These are phyloP conservation scores for Debaryomycetaceae sp. DNA, from an alignment of 1,139 yeast genomes.

Conservation along the genomic window DNA sequence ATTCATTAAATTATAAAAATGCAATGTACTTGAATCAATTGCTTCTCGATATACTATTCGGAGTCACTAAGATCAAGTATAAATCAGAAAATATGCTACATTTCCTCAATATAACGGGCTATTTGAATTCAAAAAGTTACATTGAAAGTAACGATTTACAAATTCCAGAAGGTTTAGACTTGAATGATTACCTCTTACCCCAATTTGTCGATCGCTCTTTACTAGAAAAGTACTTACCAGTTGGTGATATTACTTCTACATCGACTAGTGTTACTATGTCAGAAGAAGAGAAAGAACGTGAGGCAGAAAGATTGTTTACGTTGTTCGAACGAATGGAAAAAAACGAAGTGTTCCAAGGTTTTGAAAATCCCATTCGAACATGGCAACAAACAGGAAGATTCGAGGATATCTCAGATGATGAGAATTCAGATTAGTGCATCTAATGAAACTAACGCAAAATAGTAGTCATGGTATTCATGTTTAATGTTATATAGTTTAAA, in stretches of 20 bases:
- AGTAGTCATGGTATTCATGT: not conserved
- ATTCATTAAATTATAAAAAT: too few relatives aligned
- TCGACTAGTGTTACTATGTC: not conserved
- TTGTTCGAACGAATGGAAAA: slow-evolving; percentile 48
- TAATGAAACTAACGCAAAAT: not conserved
- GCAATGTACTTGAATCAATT: slow-evolving; percentile 13
- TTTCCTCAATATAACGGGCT: slow-evolving; percentile 26
- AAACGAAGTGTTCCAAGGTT: slow-evolving; percentile 41
- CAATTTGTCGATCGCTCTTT: slow-evolving; percentile 5
- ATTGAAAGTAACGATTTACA: slow-evolving; percentile 13
- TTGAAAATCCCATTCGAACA: slow-evolving; percentile 39
- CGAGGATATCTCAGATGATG: slow-evolving; percentile 16
- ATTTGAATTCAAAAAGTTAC: slow-evolving; percentile 14
- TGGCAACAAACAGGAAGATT: slow-evolving; percentile 35
- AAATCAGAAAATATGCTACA: slow-evolving; percentile 7
- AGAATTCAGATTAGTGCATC: not conserved
- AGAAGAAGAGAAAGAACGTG: slow-evolving; percentile 50
- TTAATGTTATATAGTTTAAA: not conserved
- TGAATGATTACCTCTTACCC: slow-evolving; percentile 15
- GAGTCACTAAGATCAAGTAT: slow-evolving; percentile 12
- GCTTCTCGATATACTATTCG: slow-evolving; percentile 17
- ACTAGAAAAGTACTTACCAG: slow-evolving; percentile 20
- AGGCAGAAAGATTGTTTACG: slow-evolving; percentile 50
- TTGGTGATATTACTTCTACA: not conserved
- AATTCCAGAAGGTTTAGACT: slow-evolving; percentile 16